A percentile compares a stretch with the other conserved stretches of the same genome.
phyloP scores from a whole-genome alignment of 176 grass and related monocot genomes.

The Secale cereale region DNA sequence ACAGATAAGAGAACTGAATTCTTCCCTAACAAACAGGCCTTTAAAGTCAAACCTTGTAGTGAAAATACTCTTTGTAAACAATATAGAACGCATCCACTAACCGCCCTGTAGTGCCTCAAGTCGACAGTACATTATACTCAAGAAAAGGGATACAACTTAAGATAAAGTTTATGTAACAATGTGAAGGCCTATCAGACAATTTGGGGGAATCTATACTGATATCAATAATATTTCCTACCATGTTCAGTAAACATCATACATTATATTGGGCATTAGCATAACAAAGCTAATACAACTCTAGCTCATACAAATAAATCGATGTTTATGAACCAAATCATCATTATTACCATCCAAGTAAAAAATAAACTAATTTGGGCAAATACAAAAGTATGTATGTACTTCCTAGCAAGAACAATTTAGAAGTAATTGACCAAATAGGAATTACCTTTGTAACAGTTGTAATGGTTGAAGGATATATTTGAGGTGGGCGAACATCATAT shows the following conservation, averaged over 20 bases:
- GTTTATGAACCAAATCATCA: neutral
- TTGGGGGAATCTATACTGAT: neutral
- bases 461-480: conserved; percentile 75
- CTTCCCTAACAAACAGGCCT: neutral
- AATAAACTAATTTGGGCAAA: neutral
- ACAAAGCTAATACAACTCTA: neutral
- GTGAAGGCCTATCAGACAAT: neutral
- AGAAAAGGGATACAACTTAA: neutral
- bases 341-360: neutral
- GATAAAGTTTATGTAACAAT: neutral
- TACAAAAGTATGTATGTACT: conserved; percentile 9
- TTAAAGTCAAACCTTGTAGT: neutral
- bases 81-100: neutral
- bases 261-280: neutral
- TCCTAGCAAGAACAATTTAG: neutral
- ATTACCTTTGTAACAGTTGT: conserved; percentile 67
- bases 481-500: conserved; percentile 66
- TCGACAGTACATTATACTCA: neutral
- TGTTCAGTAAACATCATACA: neutral
- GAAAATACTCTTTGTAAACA: neutral
- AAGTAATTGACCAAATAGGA: neutral
- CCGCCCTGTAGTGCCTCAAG: neutral
- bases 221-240: neutral
- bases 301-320: neutral
- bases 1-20: neutral